phyloP scores from a whole-genome alignment of 2,329 filamentous ascomycete genomes.

The Orbilia quercus region DNA sequence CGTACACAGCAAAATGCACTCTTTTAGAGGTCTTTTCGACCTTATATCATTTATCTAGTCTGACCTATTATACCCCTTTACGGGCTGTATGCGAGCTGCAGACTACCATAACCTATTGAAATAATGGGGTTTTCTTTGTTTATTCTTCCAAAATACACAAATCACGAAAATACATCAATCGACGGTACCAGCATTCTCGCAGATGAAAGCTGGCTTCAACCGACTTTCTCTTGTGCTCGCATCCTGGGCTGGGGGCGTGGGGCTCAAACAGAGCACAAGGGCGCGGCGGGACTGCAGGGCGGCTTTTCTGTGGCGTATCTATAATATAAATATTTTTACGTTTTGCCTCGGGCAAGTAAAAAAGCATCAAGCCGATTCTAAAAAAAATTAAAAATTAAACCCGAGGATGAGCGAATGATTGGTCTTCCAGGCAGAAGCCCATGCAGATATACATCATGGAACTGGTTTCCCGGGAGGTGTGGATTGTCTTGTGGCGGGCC shows the following conservation, averaged over 20 bases:
- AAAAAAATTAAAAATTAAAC: constrained; percentile 4
- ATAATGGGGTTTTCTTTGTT: too few relatives aligned
- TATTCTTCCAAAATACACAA: neutral
- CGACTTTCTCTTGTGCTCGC: constrained; percentile 55
- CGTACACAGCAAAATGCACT: too few relatives aligned
- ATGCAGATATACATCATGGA: neutral
- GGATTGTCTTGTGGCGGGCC: neutral
- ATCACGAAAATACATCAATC: too few relatives aligned
- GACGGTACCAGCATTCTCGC: too few relatives aligned
- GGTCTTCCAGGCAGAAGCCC: neutral
- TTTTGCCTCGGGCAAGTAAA: neutral
- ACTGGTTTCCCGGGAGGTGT: neutral
- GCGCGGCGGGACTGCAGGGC: too few relatives aligned
- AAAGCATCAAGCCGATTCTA: neutral
- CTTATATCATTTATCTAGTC: too few relatives aligned
- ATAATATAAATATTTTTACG: too few relatives aligned
- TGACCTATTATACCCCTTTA: too few relatives aligned
- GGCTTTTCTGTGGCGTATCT: too few relatives aligned
- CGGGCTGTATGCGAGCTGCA: too few relatives aligned
- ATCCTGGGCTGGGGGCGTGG: constrained; percentile 9
- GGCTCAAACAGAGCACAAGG: neutral
- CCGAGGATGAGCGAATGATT: neutral
- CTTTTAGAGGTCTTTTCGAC: too few relatives aligned
- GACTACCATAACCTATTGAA: too few relatives aligned
- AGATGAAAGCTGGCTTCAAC: neutral